A percentile compares a stretch with the other conserved stretches of the same genome.
Conservation (phyloP, 176 grass and related monocot species). For the Oryza punctata region DNA sequence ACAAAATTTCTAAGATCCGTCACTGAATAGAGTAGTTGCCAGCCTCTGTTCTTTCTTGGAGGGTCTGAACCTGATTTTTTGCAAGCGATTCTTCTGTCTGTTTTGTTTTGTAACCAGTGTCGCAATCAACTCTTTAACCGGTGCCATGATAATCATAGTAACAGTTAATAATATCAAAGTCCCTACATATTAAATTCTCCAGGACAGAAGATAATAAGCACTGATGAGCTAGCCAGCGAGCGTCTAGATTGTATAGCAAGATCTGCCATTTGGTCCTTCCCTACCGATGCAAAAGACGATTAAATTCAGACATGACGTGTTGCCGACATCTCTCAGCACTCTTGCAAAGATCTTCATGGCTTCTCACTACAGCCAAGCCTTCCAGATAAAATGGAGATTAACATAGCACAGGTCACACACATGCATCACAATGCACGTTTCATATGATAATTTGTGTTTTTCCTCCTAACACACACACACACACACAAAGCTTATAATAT, state of each 20-base stretch:
- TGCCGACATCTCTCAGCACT: slow-evolving; percentile 11
- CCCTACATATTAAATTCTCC: background rate
- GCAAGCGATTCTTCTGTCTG: background rate
- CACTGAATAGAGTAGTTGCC: too few species aligned
- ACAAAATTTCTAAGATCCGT: too few species aligned
- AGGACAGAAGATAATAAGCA: background rate
- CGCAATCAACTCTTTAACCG: background rate
- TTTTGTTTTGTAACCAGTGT: background rate
- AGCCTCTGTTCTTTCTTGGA: background rate
- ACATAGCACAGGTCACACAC: background rate
- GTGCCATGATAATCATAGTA: background rate
- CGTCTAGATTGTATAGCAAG: background rate
- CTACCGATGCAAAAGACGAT: background rate
- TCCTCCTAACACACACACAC: background rate
- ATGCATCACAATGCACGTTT: background rate
- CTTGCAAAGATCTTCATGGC: background rate
- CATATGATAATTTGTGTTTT: background rate
- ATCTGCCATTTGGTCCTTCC: background rate
- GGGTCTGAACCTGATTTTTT: background rate
- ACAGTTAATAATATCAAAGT: background rate
- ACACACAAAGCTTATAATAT: background rate
- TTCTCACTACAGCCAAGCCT: background rate
- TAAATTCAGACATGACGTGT: background rate
- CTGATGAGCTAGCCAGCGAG: background rate
- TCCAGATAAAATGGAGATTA: background rate